Evolutionary conservation across 1,284 basidiomycete species (phyloP).

Genomic region (Puccinia horiana): DNA sequence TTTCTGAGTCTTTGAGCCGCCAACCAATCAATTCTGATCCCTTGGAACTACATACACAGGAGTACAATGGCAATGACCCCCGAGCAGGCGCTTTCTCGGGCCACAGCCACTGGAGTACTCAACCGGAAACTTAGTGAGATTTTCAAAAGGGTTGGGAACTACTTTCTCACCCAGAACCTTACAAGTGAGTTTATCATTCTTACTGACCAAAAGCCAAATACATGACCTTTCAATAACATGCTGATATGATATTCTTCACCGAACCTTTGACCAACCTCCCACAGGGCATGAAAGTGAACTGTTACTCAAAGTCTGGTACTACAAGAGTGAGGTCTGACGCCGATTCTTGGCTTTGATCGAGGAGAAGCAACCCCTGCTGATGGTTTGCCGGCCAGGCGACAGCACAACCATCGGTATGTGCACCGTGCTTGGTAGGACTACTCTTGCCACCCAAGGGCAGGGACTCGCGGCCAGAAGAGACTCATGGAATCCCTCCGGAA

Average conservation of each 20-base stretch:
- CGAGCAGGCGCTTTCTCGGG: slow-evolving; percentile 1
- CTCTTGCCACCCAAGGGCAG: too few species aligned
- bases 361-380: not conserved
- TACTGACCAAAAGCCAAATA: too few species aligned
- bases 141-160: not conserved
- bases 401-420: too few species aligned
- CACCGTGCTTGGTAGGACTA: not conserved
- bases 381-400: too few species aligned
- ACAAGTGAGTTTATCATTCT: not conserved
- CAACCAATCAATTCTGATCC: not conserved
- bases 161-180: not conserved
- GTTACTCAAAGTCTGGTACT: slow-evolving; percentile 9
- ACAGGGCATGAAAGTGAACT: not conserved
- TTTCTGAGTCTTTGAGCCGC: too few species aligned
- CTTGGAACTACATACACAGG: too few species aligned
- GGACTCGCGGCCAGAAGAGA: not conserved
- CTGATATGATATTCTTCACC: too few species aligned
- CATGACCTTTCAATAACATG: too few species aligned
- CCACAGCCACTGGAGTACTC: not conserved
- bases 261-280: too few species aligned
- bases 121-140: not conserved
- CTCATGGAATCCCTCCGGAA: not conserved
- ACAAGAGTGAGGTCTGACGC: not conserved
- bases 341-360: not conserved
- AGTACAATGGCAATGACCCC: not conserved